Percentiles rank a stretch among this genome's conserved stretches.
Conservation (phyloP, 306 rosid species). For the Cucurbita ficifolia region DNA sequence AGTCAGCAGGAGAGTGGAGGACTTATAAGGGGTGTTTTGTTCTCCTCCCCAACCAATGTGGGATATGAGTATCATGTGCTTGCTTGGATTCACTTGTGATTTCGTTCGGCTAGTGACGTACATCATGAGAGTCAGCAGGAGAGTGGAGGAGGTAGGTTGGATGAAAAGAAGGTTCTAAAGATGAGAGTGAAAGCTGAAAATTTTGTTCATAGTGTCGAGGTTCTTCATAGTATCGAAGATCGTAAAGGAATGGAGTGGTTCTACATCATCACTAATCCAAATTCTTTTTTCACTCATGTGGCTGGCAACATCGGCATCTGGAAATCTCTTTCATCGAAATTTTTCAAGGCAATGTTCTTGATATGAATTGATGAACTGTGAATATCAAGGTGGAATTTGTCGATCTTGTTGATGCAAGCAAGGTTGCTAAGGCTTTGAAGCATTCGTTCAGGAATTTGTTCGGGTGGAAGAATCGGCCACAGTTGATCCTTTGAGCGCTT, state of each 20-base stretch:
- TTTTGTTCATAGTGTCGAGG: conserved; percentile 67
- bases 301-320: conserved; percentile 32
- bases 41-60: too few species aligned
- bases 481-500: conserved; percentile 58
- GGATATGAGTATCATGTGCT: conserved; percentile 60
- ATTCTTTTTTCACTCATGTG: conserved; percentile 18
- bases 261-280: conserved; percentile 67
- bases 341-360: conserved; percentile 38
- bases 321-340: conserved; percentile 31
- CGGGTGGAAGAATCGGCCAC: conserved; percentile 56
- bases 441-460: conserved; percentile 58
- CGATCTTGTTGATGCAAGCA: conserved; percentile 74
- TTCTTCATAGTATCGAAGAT: conserved; percentile 66
- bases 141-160: conserved; percentile 64
- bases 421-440: conserved; percentile 35
- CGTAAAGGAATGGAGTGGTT: conserved; percentile 85
- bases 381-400: conserved; percentile 72
- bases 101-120: conserved; percentile 70
- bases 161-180: conserved; percentile 53
- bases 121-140: conserved; percentile 52
- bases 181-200: conserved; percentile 51
- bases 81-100: conserved; percentile 71
- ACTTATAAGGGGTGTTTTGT: too few species aligned
- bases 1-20: conserved; percentile 61
- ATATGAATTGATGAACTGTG: conserved; percentile 60